Conservation (phyloP, 78 protist species). For the Dictyostelium firmibasis region DNA sequence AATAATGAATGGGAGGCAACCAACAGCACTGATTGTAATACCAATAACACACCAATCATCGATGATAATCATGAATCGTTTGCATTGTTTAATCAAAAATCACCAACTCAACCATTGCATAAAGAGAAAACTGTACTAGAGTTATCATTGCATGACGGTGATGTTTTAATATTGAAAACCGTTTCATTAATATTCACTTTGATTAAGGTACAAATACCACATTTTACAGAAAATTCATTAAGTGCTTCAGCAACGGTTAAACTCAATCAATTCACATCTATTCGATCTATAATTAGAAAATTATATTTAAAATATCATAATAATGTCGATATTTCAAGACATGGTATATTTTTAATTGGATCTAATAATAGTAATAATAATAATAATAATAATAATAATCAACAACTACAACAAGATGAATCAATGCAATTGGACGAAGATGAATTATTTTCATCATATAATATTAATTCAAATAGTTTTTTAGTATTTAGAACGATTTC, state of each 20-base stretch:
- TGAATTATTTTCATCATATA: conserved; percentile 55
- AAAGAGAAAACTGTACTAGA: conserved; percentile 56
- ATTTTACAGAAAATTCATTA: conserved; percentile 9
- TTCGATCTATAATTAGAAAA: conserved; percentile 59
- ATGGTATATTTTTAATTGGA: conserved; percentile 14
- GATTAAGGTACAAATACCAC: conserved; percentile 45
- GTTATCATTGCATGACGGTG: neutral
- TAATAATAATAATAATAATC: too few species aligned
- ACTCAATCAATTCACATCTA: conserved; percentile 63
- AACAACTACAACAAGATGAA: neutral
- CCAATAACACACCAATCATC: neutral
- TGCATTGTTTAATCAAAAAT: neutral
- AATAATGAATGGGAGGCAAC: conserved; percentile 66
- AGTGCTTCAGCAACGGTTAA: conserved; percentile 48
- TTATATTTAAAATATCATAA: conserved; percentile 55
- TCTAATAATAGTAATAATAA: neutral
- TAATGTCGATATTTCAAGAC: conserved; percentile 22
- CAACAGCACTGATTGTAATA: neutral
- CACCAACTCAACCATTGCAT: conserved; percentile 10
- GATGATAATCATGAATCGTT: conserved; percentile 8
- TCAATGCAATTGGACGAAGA: conserved; percentile 41
- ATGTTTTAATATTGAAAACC: neutral
- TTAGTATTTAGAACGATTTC: conserved; percentile 10
- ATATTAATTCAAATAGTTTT: neutral
- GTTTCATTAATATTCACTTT: conserved; percentile 4